Percentiles rank a stretch among this genome's conserved stretches.
These are phyloP conservation scores for Cladosporium sp. DNA, from an alignment of 2,329 filamentous ascomycete genomes.

Conservation along the genomic window DNA sequence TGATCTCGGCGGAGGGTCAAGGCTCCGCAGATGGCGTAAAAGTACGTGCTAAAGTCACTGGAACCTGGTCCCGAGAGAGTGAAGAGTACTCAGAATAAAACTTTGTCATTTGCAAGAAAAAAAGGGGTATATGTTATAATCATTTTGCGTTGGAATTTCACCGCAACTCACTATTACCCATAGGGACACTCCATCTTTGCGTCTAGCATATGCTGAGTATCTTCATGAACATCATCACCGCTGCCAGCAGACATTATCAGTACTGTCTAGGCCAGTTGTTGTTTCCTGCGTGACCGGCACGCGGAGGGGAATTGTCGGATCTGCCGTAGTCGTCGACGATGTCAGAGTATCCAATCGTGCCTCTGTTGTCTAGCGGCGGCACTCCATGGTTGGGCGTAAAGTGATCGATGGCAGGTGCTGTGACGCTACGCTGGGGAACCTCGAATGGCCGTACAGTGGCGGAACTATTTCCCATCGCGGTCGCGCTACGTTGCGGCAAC, in stretches of 20 bases:
- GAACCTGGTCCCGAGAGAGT: background rate
- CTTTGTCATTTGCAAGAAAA: background rate
- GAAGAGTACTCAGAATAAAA: background rate
- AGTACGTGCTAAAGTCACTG: background rate
- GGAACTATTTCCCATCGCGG: background rate
- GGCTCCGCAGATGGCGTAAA: background rate
- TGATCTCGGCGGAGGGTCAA: background rate
- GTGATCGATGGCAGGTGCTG: constrained; percentile 23
- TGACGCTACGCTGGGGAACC: constrained; percentile 27
- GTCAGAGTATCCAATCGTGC: constrained; percentile 17
- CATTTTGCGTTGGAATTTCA: background rate
- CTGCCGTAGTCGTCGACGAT: constrained; percentile 17
- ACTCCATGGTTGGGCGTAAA: background rate
- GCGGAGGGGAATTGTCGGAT: background rate
- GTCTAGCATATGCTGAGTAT: background rate
- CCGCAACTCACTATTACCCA: background rate
- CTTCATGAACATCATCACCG: background rate
- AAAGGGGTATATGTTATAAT: background rate
- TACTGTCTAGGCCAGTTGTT: background rate
- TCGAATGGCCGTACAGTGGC: constrained; percentile 19
- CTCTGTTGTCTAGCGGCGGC: background rate
- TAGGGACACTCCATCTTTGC: background rate
- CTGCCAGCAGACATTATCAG: background rate
- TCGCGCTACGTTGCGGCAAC: constrained; percentile 25
- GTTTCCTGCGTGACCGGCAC: constrained; percentile 2